Base-by-base conservation (phyloP, 2,329 filamentous ascomycete genomes). In the Dactylellina haptotyla region DNA sequence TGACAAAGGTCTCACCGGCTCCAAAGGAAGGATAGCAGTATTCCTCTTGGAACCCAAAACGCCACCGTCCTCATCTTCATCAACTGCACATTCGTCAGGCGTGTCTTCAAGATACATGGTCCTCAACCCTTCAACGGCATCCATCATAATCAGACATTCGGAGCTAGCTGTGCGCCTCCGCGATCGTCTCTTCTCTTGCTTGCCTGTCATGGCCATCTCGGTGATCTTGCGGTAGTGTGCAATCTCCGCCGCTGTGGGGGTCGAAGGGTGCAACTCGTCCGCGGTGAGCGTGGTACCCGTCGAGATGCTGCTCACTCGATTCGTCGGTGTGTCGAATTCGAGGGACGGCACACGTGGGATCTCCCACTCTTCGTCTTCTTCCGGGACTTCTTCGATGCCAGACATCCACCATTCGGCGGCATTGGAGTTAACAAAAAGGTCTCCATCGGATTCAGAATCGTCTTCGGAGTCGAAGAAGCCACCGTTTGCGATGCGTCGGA, bases 321-420 rank as follows among this genome's bases (percentile, higher is more conserved):
- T 54, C 5, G 41, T 16, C 16, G 39, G 43, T 41, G 39, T 10
- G 25, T 69, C 64, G 16, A 71, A 72, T 41, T 72, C 67, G 5
- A 72, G 50, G n/a, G 67, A 72, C n/a, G 67, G 67, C n/a, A 72
- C 67, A 26, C 67, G 59, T 23, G 67, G 59, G 3, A 72, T 59
- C 20, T 64, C 46, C 59, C 67, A 64, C 0, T 70, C 65, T 14
- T 70, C 65, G 4, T 61, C 56, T 16, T 57, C 65, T 37, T 62
- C 65, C 10, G 56, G 56, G 25, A 53, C 20, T n/a, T 57, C 66
- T 50, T 72, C 66, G 8, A 65, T 59, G 14, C 53, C 67, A 12
- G 51, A 58, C 59, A 72, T 72, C 59, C 59, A 72, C 67, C 67
- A 72, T 20, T 72, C 59, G 12, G 45, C 45, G 10, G 59, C 37